phyloP scores from a whole-genome alignment of 1,284 basidiomycete species.

The Marasmius tenuissimus region DNA sequence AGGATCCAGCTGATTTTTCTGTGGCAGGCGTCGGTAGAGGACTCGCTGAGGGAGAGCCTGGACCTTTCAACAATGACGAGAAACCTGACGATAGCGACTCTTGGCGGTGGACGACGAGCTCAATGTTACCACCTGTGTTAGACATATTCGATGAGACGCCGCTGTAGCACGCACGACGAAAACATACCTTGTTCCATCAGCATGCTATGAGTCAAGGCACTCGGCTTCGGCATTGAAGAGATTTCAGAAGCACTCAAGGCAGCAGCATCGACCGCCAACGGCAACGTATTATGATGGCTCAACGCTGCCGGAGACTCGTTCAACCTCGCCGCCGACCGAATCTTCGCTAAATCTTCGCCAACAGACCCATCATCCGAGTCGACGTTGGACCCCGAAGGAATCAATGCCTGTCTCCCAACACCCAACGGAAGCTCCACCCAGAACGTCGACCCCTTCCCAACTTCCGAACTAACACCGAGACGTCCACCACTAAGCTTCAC shows the following conservation, averaged over 20 bases:
- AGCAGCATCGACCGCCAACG: slow-evolving; percentile 9
- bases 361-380: slow-evolving; percentile 4
- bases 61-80: background rate
- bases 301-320: background rate
- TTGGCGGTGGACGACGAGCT: slow-evolving; percentile 2
- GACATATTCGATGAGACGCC: background rate
- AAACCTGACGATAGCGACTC: slow-evolving; percentile 7
- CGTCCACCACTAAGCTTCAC: slow-evolving; percentile 79
- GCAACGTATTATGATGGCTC: slow-evolving; percentile 2
- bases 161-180: background rate
- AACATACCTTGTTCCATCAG: slow-evolving; percentile 12
- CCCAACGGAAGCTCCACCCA: slow-evolving; percentile 76
- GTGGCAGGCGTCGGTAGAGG: slow-evolving; percentile 4
- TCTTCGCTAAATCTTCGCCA: slow-evolving; percentile 9
- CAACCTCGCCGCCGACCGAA: slow-evolving; percentile 6
- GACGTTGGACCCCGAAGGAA: slow-evolving; percentile 3
- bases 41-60: slow-evolving; percentile 5
- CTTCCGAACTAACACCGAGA: slow-evolving; percentile 67
- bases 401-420: slow-evolving; percentile 26
- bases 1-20: background rate
- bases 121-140: slow-evolving; percentile 9
- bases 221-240: slow-evolving; percentile 6
- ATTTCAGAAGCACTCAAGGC: slow-evolving; percentile 12
- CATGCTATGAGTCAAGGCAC: slow-evolving; percentile 8
- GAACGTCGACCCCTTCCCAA: slow-evolving; percentile 67